Conservation (phyloP, 371 early-diverging fungal species). For the Actinomucor elegans region DNA sequence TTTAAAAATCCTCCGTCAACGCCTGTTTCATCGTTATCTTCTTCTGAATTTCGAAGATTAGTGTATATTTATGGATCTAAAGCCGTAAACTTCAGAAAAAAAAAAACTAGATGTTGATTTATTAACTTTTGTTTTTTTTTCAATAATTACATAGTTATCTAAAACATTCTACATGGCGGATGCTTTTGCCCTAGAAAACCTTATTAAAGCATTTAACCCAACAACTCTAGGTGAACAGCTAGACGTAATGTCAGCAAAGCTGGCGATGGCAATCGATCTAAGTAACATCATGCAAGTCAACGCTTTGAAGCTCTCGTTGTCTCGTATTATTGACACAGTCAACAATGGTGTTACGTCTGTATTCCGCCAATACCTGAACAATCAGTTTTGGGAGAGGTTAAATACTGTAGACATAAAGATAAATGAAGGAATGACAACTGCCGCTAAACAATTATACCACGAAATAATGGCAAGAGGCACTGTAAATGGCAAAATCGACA, state of each 20-base stretch:
- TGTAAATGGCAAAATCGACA: slow-evolving; percentile 11
- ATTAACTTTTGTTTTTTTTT: slow-evolving; percentile 6
- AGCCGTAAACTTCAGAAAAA: slow-evolving; percentile 13
- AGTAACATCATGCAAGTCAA: slow-evolving; percentile 16
- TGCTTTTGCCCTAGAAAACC: slow-evolving; percentile 5
- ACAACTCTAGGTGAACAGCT: slow-evolving; percentile 13
- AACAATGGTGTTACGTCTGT: slow-evolving; percentile 9
- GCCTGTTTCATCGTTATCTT: slow-evolving; percentile 14
- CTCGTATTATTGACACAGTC: slow-evolving; percentile 19
- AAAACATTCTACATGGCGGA: slow-evolving; percentile 10
- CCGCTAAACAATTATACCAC: slow-evolving; percentile 14
- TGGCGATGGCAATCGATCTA: slow-evolving; percentile 14
- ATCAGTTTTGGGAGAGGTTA: slow-evolving; percentile 5
- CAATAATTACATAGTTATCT: slow-evolving; percentile 11
- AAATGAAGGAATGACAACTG: slow-evolving; percentile 11
- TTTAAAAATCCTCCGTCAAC: slow-evolving; percentile 12
- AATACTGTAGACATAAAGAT: slow-evolving; percentile 10
- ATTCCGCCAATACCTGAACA: slow-evolving; percentile 13
- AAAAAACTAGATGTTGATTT: slow-evolving; percentile 11
- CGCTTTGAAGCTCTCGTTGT: slow-evolving; percentile 16
- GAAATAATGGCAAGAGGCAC: slow-evolving; percentile 11
- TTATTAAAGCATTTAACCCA: slow-evolving; percentile 14
- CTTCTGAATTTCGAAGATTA: slow-evolving; percentile 15
- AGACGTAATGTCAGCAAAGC: slow-evolving; percentile 18
- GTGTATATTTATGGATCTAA: slow-evolving; percentile 17